A percentile compares a stretch with the other conserved stretches of the same genome.
Conservation (phyloP, 2,329 filamentous ascomycete genomes). For the Chalaropsis thielavioides region DNA sequence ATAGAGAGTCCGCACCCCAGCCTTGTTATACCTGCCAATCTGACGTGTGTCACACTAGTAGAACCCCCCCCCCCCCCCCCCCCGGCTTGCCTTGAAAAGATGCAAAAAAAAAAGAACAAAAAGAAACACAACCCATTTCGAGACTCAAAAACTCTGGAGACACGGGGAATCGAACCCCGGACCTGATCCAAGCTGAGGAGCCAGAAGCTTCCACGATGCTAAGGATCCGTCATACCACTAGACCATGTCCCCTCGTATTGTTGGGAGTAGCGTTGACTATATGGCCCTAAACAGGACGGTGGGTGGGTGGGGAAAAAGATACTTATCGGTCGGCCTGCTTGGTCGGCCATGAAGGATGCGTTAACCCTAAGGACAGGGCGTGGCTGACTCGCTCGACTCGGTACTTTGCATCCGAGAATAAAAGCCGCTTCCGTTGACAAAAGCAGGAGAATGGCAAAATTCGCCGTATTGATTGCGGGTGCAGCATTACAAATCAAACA, state of each 20-base stretch:
- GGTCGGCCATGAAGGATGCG: too few relatives aligned
- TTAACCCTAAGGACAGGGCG: not conserved
- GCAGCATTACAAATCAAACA: not conserved
- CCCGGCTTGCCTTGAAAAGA: not conserved
- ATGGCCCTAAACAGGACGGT: not conserved
- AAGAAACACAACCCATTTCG: not conserved
- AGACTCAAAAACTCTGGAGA: slow-evolving; percentile 5
- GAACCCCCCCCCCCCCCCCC: not conserved
- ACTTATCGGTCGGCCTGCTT: too few relatives aligned
- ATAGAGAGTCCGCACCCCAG: not conserved
- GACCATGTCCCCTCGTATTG: not conserved
- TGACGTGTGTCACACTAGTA: slow-evolving; percentile 3
- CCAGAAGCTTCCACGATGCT: not conserved
- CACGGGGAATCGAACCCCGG: slow-evolving; percentile 18
- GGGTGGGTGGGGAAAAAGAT: too few relatives aligned
- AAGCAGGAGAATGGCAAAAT: not conserved
- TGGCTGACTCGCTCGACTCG: not conserved
- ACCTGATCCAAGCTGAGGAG: slow-evolving; percentile 12
- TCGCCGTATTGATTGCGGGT: not conserved
- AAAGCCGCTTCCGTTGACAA: not conserved
- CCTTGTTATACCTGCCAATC: not conserved
- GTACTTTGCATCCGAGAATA: not conserved
- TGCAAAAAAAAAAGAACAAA: not conserved
- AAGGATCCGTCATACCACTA: slow-evolving; percentile 5
- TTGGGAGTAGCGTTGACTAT: not conserved